phyloP scores from a whole-genome alignment of 2,329 filamentous ascomycete genomes.

The Penicillium sp. region DNA sequence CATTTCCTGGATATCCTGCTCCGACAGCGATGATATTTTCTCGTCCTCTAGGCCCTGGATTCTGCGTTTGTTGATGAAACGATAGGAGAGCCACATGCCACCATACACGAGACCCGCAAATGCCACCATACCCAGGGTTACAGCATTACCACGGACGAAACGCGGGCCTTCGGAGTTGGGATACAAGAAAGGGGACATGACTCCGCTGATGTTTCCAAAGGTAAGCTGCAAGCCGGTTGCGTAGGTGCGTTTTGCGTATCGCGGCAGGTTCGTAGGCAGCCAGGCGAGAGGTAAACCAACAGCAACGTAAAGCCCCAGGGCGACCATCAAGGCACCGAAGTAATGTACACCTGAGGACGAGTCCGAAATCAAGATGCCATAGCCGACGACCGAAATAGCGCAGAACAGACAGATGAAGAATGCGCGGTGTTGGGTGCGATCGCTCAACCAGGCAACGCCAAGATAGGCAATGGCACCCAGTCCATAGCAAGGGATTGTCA shows the following conservation, averaged over 20 bases:
- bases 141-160: conserved; percentile 62
- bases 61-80: conserved; percentile 47
- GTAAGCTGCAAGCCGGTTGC: conserved; percentile 70
- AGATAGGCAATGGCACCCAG: conserved; percentile 70
- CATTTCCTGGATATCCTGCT: conserved; percentile 45
- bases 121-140: conserved; percentile 59
- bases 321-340: conserved; percentile 74
- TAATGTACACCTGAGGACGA: conserved; percentile 64
- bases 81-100: conserved; percentile 56
- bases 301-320: conserved; percentile 65
- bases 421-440: conserved; percentile 64
- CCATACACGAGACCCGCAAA: conserved; percentile 55
- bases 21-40: conserved; percentile 39
- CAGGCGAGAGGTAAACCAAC: conserved; percentile 57
- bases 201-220: conserved; percentile 67
- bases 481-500: conserved; percentile 76
- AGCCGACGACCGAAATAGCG: conserved; percentile 63
- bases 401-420: conserved; percentile 64
- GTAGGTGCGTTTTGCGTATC: conserved; percentile 73
- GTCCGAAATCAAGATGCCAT: conserved; percentile 64
- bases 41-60: conserved; percentile 38
- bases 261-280: conserved; percentile 65
- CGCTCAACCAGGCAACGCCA: conserved; percentile 63
- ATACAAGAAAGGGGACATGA: conserved; percentile 66
- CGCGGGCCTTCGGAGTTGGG: conserved; percentile 51